Evolutionary conservation across 2,329 filamentous ascomycete species (phyloP).

Genomic region (Pseudocercospora eumusae): DNA sequence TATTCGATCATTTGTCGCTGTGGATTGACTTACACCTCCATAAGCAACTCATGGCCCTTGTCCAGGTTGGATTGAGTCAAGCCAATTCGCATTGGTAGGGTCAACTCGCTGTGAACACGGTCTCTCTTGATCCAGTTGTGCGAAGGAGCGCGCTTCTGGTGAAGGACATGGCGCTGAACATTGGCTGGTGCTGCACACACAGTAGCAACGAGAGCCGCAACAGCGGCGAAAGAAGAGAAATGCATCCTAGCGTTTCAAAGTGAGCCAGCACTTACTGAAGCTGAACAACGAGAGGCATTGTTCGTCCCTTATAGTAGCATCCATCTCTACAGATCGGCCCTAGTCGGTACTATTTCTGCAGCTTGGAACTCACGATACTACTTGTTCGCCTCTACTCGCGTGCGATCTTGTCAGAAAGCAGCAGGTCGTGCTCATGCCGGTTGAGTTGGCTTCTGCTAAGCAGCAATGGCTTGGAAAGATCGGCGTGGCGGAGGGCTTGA

Average conservation of each 20-base stretch:
- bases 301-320: conserved; percentile 1
- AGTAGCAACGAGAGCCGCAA: conserved; percentile 20
- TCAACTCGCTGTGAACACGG: conserved; percentile 33
- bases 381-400: conserved; percentile 4
- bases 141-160: conserved; percentile 45
- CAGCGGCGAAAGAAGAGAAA: conserved; percentile 24
- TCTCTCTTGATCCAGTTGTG: conserved; percentile 45
- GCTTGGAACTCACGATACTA: neutral
- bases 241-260: conserved; percentile 22
- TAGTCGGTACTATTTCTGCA: neutral
- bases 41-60: conserved; percentile 26
- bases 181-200: conserved; percentile 26
- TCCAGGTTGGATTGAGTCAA: conserved; percentile 27
- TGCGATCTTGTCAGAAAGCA: conserved; percentile 24
- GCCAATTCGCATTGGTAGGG: conserved; percentile 35
- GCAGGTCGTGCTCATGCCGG: conserved; percentile 24
- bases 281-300: neutral
- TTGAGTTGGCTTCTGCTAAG: conserved; percentile 20
- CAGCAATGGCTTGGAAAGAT: conserved; percentile 24
- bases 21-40: conserved; percentile 22
- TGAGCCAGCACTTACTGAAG: conserved; percentile 15
- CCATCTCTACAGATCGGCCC: neutral
- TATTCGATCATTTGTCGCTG: neutral
- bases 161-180: conserved; percentile 43
- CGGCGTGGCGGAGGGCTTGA: conserved; percentile 16